Conservation (phyloP, 441 rosid species). For the Lepidium campestre region DNA sequence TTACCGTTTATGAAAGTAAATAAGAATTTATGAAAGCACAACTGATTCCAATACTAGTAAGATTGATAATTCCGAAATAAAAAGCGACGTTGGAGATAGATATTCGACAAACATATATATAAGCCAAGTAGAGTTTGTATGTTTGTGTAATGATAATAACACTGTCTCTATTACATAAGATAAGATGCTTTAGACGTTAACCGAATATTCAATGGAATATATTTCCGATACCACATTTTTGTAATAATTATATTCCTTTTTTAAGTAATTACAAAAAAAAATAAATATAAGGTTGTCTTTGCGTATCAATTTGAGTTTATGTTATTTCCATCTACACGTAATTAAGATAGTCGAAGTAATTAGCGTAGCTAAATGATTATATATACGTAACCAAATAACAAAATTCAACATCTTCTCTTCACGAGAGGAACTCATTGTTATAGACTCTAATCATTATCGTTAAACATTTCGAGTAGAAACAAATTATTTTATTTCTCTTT, state of each 20-base stretch:
- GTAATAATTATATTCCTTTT: background rate
- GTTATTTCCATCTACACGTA: slow-evolving; percentile 8
- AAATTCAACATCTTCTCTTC: background rate
- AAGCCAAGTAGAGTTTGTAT: slow-evolving; percentile 3
- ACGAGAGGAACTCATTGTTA: background rate
- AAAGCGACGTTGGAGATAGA: slow-evolving; percentile 1
- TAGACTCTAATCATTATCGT: background rate
- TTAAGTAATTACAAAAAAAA: background rate
- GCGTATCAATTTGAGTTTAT: slow-evolving; percentile 5
- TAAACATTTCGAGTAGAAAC: background rate
- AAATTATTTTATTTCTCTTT: too few species aligned
- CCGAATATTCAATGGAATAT: slow-evolving; percentile 28
- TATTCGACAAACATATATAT: slow-evolving; percentile 1
- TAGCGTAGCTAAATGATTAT: background rate
- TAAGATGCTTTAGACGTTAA: background rate
- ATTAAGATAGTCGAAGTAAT: slow-evolving; percentile 1
- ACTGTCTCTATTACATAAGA: background rate
- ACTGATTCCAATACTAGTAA: background rate
- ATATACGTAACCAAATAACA: background rate
- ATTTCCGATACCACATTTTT: background rate
- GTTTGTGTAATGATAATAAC: background rate
- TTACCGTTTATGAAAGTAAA: too few species aligned
- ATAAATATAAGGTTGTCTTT: slow-evolving; percentile 9
- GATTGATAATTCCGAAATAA: too few species aligned
- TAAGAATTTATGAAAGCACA: background rate